phyloP scores from a whole-genome alignment of 352 stramenopile species.

The Plasmopara muralis region DNA sequence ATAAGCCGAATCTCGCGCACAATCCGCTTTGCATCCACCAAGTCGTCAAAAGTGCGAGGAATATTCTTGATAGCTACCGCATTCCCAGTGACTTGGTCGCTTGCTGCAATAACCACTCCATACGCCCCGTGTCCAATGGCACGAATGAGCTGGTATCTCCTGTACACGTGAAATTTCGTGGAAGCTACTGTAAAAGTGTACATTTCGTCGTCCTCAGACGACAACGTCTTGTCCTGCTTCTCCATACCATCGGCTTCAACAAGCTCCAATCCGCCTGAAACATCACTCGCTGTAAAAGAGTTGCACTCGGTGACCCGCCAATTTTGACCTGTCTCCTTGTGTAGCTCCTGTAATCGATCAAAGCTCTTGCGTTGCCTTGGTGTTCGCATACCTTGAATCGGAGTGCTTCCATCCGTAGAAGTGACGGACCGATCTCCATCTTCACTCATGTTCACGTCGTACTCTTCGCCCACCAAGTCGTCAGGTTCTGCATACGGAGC shows the following conservation, averaged over 20 bases:
- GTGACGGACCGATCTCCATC: constrained; percentile 18
- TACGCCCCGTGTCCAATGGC: constrained; percentile 77
- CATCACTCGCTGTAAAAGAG: constrained; percentile 8
- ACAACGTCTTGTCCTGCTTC: constrained; percentile 6
- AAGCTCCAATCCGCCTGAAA: constrained; percentile 1
- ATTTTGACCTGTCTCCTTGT: constrained; percentile 61
- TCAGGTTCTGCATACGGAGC: constrained; percentile 55
- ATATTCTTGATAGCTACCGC: constrained; percentile 85
- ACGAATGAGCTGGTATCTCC: constrained; percentile 76
- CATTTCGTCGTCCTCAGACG: constrained; percentile 48
- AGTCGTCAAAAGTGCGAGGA: constrained; percentile 76
- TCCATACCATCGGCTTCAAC: constrained; percentile 10
- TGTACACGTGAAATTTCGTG: constrained; percentile 80
- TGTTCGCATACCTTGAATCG: constrained; percentile 20
- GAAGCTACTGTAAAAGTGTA: constrained; percentile 80
- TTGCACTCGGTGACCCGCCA: constrained; percentile 29
- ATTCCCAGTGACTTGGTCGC: constrained; percentile 74
- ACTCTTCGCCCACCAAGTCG: constrained; percentile 29
- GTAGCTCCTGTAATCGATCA: constrained; percentile 58
- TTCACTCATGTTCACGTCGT: constrained; percentile 17
- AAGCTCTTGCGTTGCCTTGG: constrained; percentile 70
- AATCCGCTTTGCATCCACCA: constrained; percentile 80
- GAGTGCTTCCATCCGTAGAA: constrained; percentile 14
- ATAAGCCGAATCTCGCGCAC: constrained; percentile 81
- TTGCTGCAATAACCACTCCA: constrained; percentile 72